Base-by-base conservation (phyloP, 331 rosid genomes). In the Saraca asoca region DNA sequence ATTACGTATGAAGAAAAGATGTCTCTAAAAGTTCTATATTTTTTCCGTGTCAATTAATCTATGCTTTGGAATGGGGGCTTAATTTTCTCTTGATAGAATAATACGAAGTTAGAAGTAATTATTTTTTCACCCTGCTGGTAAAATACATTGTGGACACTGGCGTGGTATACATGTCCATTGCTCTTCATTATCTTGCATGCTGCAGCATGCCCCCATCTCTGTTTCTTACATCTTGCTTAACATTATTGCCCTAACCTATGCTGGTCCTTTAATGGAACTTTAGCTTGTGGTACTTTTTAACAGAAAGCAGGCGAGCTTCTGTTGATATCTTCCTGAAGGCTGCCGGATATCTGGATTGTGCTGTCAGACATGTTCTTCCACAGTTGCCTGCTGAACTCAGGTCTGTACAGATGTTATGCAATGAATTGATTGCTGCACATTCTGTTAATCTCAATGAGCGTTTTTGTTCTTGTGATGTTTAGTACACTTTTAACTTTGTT, bases 321-420 rank as follows among this genome's bases (percentile, higher is more conserved):
- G 73, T 90, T 73, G 98, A 93, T 71, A 74, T 93, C 71, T 87
- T 93, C 74, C 77, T 93, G 65, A 93, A 87, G 82, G 95, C 96
- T 34, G 91, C 98, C 61, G 98, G 97, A 75, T 85, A 84, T 83
- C 79, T 93, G 69, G 98, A 93, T 75, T 93, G 98, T 81, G 96
- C 98, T 8, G 96, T 93, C 55, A 82, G 81, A 73, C 90, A 90
- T 58, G 95, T 90, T 70, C 91, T 90, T 73, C 98, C 98, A 10
- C 96, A 93, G 71, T 82, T 93, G 68, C 81, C 98, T 64, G 64
- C 70, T 35, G 96, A 90, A 72, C 85, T 87, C 71, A 89, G 96
- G 98, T 92, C 78, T 74, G 81, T 69, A 50, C 73, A 1, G 3
- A 24, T 24, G 31, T 24, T 24, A 39, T 38, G 62, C 43, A 59